Base-by-base conservation (phyloP, 2,329 filamentous ascomycete species). In the Alternaria sp. region DNA sequence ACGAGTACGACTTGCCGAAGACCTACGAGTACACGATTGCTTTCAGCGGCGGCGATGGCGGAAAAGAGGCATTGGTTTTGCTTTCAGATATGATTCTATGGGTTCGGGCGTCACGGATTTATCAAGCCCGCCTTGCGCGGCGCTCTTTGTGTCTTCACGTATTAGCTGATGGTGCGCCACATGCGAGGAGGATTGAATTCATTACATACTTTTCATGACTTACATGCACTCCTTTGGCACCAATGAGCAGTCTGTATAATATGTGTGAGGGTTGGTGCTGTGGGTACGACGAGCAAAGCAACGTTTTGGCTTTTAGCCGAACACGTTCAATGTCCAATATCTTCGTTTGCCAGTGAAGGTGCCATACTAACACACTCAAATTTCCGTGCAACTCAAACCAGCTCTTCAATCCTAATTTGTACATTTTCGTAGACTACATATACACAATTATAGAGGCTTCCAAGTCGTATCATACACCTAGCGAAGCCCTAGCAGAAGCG, bases 101-200 rank as follows among this genome's bases (percentile, higher is more conserved):
- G 70, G 59, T 67, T 66, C 62, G 65, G 74, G 73, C 73, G 72
- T 77, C 67, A 67, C 56, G 62, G 67, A 68, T 63, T 67, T 53
- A 62, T 54, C 55, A 60, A 54, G 69, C 65, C 67, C 64, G 67
- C 67, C 52, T 65, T 49, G 53, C 56, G 64, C 64, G 62, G 55
- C 59, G 64, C 63, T 62, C 25, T 65, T 65, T 62, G 65, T 69
- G 66, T 65, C 66, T 72, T 69, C 58, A 66, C 69, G 67, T 68
- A 67, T 63, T 68, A 66, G 65, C 54, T 64, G 56, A 63, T 50
- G 58, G 54, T 49, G 30, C 56, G 61, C 61, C 59, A 59, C 60
- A 60, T 65, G 58, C 56, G 52, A 53, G 43, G 57, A 61, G 59
- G 59, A 63, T 59, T 63, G 59, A 67, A 60, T 60, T 63, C 28